A percentile compares a stretch with the other conserved stretches of the same genome.
Conservation (phyloP, 331 rosid genomes). For the Phaseolus coccineus region DNA sequence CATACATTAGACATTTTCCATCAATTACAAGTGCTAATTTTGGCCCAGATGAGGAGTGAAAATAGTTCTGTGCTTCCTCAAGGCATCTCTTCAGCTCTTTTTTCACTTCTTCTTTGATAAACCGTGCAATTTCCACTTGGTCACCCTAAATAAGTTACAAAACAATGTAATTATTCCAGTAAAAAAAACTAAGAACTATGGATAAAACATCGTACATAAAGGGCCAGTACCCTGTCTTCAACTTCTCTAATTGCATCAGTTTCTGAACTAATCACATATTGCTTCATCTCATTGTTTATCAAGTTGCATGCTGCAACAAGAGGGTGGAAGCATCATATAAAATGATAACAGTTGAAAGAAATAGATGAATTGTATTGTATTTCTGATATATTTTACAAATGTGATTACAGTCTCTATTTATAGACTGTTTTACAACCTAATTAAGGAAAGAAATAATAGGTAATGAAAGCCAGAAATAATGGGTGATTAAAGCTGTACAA, state of each 20-base stretch:
- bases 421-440: no score
- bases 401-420: no score
- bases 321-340: constrained; percentile 14
- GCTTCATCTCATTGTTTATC: constrained; percentile 96
- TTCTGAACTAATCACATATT: constrained; percentile 92
- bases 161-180: constrained; percentile 6
- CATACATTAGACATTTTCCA: constrained; percentile 98
- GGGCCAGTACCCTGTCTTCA: constrained; percentile 72
- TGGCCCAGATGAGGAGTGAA: constrained; percentile 66
- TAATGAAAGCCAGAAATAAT: no score
- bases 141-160: constrained; percentile 69
- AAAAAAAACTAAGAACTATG: constrained; percentile 19
- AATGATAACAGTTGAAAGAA: no score
- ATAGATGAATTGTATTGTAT: no score
- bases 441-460: no score
- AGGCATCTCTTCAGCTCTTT: constrained; percentile 71
- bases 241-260: constrained; percentile 92
- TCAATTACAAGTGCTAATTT: constrained; percentile 94
- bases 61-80: constrained; percentile 77
- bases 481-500: no score
- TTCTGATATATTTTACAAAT: no score
- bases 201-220: constrained; percentile 5
- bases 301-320: constrained; percentile 83
- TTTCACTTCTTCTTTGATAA: constrained; percentile 84
- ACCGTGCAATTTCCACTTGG: constrained; percentile 93